Evolutionary conservation across 805 yeast species (phyloP).

Genomic region (Teunomyces panamensis): DNA sequence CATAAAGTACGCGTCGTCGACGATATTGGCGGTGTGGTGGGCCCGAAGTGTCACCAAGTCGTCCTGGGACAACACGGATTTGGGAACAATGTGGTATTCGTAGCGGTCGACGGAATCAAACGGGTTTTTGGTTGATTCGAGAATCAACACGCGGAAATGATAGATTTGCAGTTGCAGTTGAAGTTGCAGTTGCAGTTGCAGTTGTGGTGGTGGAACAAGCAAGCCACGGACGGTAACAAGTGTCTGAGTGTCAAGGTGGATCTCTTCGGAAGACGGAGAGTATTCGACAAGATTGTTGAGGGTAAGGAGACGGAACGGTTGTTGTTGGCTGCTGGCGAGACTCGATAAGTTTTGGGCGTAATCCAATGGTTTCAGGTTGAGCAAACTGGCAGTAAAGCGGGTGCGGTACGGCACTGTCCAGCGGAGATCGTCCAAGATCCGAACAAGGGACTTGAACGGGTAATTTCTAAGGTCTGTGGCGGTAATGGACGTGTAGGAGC

Average conservation of each 20-base stretch:
- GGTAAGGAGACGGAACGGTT: slow-evolving; percentile 22
- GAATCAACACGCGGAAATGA: slow-evolving; percentile 31
- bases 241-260: slow-evolving; percentile 16
- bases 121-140: slow-evolving; percentile 22
- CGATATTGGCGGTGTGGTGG: slow-evolving; percentile 6
- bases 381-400: slow-evolving; percentile 16
- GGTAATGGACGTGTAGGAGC: neutral
- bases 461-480: neutral
- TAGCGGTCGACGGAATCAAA: slow-evolving; percentile 24
- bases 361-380: slow-evolving; percentile 31
- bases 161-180: slow-evolving; percentile 10
- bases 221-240: slow-evolving; percentile 30
- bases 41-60: slow-evolving; percentile 21
- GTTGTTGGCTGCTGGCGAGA: slow-evolving; percentile 9
- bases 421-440: slow-evolving; percentile 61
- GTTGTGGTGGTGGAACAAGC: slow-evolving; percentile 14
- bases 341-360: slow-evolving; percentile 27
- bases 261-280: slow-evolving; percentile 29
- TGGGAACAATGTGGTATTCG: slow-evolving; percentile 33
- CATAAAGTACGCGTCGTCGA: slow-evolving; percentile 36
- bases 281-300: slow-evolving; percentile 34
- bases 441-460: slow-evolving; percentile 62
- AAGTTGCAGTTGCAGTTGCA: slow-evolving; percentile 10
- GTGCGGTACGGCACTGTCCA: slow-evolving; percentile 15
- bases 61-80: slow-evolving; percentile 22